phyloP scores from a whole-genome alignment of 257 asterid genomes.

The Pogostemon cablin region DNA sequence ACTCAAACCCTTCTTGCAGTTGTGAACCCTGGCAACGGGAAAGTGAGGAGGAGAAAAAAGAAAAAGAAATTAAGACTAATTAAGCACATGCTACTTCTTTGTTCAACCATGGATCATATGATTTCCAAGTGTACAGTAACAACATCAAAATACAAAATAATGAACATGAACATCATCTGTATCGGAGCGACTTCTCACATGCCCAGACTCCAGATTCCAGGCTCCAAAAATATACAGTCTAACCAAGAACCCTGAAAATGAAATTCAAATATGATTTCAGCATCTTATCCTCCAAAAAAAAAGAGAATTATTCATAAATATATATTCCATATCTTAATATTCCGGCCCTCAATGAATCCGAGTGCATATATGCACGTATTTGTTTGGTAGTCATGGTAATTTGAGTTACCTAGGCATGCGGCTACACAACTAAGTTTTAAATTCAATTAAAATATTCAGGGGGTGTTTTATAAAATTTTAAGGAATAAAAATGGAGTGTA shows the following conservation, averaged over 20 bases:
- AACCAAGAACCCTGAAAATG: slow-evolving; percentile 33
- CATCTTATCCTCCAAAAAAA: slow-evolving; percentile 18
- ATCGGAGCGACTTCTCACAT: slow-evolving; percentile 25
- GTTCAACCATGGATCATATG: slow-evolving; percentile 7
- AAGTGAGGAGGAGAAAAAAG: background rate
- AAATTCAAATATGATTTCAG: slow-evolving; percentile 28
- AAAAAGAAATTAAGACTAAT: background rate
- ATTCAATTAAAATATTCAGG: background rate
- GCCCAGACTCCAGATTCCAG: slow-evolving; percentile 30
- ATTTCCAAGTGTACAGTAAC: slow-evolving; percentile 28
- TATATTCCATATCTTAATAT: background rate
- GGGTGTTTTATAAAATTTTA: too few species aligned
- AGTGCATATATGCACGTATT: background rate
- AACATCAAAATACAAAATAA: slow-evolving; percentile 25
- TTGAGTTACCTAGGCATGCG: background rate
- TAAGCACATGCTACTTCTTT: slow-evolving; percentile 12
- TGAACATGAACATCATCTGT: slow-evolving; percentile 15
- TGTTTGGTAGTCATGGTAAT: background rate
- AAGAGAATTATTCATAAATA: background rate
- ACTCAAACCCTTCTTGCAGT: slow-evolving; percentile 4
- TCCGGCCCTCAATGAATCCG: background rate
- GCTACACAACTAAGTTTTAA: background rate
- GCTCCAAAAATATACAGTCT: slow-evolving; percentile 15
- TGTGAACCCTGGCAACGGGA: background rate
- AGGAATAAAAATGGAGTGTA: too few species aligned